Base-by-base conservation (phyloP, 2,329 filamentous ascomycete genomes). In the Calcarisporium arbuscula region DNA sequence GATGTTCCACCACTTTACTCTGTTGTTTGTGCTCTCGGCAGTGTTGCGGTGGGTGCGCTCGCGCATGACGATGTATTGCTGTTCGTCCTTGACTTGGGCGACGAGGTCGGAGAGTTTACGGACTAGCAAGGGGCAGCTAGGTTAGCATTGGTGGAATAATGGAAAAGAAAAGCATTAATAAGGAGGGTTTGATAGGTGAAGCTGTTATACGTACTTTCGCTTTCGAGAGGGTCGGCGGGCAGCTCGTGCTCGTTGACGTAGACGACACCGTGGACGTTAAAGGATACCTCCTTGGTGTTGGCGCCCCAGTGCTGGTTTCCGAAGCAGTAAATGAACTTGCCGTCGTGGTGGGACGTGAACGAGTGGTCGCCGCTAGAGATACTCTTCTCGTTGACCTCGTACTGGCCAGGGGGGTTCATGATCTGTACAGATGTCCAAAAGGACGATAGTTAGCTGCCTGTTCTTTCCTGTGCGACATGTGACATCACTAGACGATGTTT, bases 1-100 rank as follows among this genome's bases (percentile, higher is more conserved):
- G 51, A 96, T 76, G 63, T 92, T 95, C 92, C 92, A 98, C 92
- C 92, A 98, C 72, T 98, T 98, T 60, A 98, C 92, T 48, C 92
- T 77, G 50, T 80, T 77, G 64, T 98, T 98, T 54, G 92, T 98
- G 74, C 89, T 95, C 71, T 98, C 92, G 45, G 92, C 92, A 8
- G 92, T 98, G 70, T 98, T 98, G 59, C 92, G 79, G 73, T 98
- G 92, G 49, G 86, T 95, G 55, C 92, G 78, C 69, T 98, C 92
- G 51, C 92, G 84, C 39, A 96, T 68, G 43, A 98, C 80, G 54
- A 98, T 96, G 69, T 98, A 98, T 50, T 82, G 79, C 68, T 98
- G 92, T 69, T 98, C 92, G 61, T 96, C 92, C 70, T 94, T 95
- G 62, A 96, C 89, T 64, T 94, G 85, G 46, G 80, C 73, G 42